Percentiles rank a stretch among this genome's conserved stretches.
Evolutionary conservation across 495 filamentous ascomycete species (phyloP).

Genomic region (Penicillium coffeae): DNA sequence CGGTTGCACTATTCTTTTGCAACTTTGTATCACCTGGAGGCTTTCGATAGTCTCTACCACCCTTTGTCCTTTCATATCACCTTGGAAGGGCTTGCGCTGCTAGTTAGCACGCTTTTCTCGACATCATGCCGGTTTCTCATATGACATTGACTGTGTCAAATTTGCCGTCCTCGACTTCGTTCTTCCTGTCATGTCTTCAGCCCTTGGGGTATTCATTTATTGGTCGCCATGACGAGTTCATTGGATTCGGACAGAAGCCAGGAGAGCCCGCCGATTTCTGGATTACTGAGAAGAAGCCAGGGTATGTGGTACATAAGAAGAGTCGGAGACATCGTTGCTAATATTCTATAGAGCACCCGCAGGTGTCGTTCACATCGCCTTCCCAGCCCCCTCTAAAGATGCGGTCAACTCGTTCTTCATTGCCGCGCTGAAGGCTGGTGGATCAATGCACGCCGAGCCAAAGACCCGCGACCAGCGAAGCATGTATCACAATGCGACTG

Average conservation of each 20-base stretch:
- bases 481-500: slow-evolving; percentile 56
- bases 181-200: slow-evolving; percentile 72
- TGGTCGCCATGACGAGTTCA: slow-evolving; percentile 46
- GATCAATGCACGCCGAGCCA: slow-evolving; percentile 53
- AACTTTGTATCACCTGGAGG: slow-evolving; percentile 7
- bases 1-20: slow-evolving; percentile 4
- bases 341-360: slow-evolving; percentile 39
- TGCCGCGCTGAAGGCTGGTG: slow-evolving; percentile 54
- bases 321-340: slow-evolving; percentile 4
- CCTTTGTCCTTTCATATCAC: neutral
- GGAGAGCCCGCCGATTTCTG: slow-evolving; percentile 56
- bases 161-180: slow-evolving; percentile 72
- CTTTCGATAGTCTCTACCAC: neutral
- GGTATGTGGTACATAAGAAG: slow-evolving; percentile 31
- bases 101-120: slow-evolving; percentile 11
- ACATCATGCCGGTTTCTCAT: slow-evolving; percentile 55
- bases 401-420: slow-evolving; percentile 58
- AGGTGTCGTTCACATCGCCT: slow-evolving; percentile 55
- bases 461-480: slow-evolving; percentile 47
- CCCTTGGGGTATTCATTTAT: slow-evolving; percentile 74
- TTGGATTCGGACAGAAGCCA: slow-evolving; percentile 54
- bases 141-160: slow-evolving; percentile 65
- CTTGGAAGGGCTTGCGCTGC: neutral
- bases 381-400: slow-evolving; percentile 50
- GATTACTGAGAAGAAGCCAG: slow-evolving; percentile 52